Evolutionary conservation across 805 yeast genomes (phyloP).

Genomic region (Kazachstania taianensis): DNA sequence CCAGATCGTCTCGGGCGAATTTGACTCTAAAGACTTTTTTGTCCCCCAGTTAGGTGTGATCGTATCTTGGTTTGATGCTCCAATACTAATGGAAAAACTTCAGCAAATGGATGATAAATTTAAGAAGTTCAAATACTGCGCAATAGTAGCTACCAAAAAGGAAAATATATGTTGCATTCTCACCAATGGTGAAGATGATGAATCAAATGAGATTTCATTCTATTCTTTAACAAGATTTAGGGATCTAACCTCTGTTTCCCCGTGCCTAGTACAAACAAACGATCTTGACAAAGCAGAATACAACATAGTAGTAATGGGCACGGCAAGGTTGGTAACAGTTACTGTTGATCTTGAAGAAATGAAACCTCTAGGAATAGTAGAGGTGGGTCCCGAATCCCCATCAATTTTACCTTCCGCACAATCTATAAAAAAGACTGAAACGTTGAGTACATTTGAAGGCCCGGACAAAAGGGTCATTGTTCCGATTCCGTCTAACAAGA

Average conservation of each 20-base stretch:
- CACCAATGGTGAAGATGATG: too few relatives aligned
- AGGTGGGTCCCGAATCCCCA: background rate
- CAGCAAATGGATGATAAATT: too few relatives aligned
- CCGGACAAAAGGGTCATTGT: background rate
- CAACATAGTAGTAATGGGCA: slow-evolving; percentile 1
- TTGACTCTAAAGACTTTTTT: too few relatives aligned
- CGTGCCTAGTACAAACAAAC: slow-evolving; percentile 5
- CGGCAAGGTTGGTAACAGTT: background rate
- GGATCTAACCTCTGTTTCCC: slow-evolving; percentile 15
- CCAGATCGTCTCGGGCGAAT: too few relatives aligned
- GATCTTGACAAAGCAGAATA: background rate
- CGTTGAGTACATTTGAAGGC: slow-evolving; percentile 1
- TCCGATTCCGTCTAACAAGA: background rate
- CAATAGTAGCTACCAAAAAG: slow-evolving; percentile 15
- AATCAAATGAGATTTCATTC: slow-evolving; percentile 8
- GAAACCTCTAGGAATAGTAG: too few relatives aligned
- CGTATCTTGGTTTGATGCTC: too few relatives aligned
- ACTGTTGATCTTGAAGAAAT: slow-evolving; percentile 1
- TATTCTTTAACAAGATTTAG: slow-evolving; percentile 22
- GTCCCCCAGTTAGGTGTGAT: too few relatives aligned
- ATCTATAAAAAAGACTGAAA: background rate
- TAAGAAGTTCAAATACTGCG: slow-evolving; percentile 11
- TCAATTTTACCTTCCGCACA: background rate
- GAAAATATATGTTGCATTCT: slow-evolving; percentile 19
- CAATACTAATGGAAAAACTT: too few relatives aligned